Evolutionary conservation across 306 rosid genomes (phyloP), one percentile per base, ranked within the genome.

Genomic region (Mucuna pruriens): DNA sequence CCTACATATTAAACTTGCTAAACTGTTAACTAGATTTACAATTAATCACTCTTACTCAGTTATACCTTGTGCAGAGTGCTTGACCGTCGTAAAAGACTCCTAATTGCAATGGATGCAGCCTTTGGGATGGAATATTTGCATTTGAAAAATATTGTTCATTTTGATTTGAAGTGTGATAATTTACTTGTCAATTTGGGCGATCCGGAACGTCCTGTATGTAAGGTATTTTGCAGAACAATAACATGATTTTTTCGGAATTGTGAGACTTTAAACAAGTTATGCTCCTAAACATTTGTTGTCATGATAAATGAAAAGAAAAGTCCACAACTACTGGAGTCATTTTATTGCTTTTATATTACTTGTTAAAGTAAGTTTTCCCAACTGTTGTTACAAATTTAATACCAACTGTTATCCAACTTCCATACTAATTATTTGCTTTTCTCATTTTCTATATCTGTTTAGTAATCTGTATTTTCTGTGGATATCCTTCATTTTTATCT

Each of bases 91-190:
- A 96, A 88, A 81, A 87, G 94, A 91, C 87, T 96, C 71, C 78
- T 89, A 49, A 88, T 96, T 36, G 94, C 97, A 60, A 93, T 90
- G 97, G 98, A 93, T 86, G 92, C 97, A 8, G 98, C 99, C 78
- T 93, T 93, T 33, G 99, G 99, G 74, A 96, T 96, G 99, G 98
- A 96, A 81, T 96, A 96, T 91, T 86, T 96, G 89, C 98, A 96
- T 80, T 81, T 90, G 85, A 96, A 90, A 88, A 96, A 84, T 75
- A 88, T 96, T 81, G 97, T 96, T 63, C 98, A 96, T 85, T 93
- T 96, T 85, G 99, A 96, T 90, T 83, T 96, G 86, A 96, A 96
- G 82, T 87, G 97, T 85, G 99, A 93, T 85, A 96, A 96, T 79
- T 89, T 96, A 85, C 94, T 96, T 19, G 99, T 93, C 87, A 96